Base-by-base conservation (phyloP, 208 protist species). In the Acanthamoeba healyi region DNA sequence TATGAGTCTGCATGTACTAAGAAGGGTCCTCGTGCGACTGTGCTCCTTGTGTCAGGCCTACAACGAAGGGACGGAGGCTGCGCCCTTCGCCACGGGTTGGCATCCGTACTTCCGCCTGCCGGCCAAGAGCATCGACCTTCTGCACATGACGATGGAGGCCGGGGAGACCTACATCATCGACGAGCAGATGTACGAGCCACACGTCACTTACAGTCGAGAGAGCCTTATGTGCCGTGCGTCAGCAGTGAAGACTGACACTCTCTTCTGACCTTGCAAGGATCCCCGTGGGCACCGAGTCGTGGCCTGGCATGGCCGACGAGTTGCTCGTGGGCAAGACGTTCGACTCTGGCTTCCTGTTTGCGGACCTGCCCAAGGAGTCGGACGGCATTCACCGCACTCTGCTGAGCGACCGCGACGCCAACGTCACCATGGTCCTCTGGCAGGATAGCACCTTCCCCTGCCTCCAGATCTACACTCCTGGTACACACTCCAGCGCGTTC, bases 381-480 rank as follows among this genome's bases (percentile, higher is more conserved):
- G 42, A 42, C 17, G 42, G 42, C 9, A 10, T 82, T 26, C 72
- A 54, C n/a, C 42, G 72, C 72, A 82, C 34, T 6, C 72, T 82
- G 17, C 34, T 42, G 22, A 7, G 38, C 38, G 34, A 42, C n/a
- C 10, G 5, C n/a, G 34, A 42, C 12, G 34, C 72, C 38, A 10
- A 15, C n/a, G 38, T 51, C 9, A 82, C 72, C 5, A 6, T 82
- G 24, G 72, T 82, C 9, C 42, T 82, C 38, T 82, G 72, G 72
- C 72, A 82, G 42, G 72, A 82, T 15, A 5, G 42, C 38, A 29
- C 72, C 72, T 82, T 54, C 42, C 72, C 72, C 19, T 82, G 42
- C 72, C 42, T 82, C 15, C 72, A 82, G 72, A 82, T 82, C 72
- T 82, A 82, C 72, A 82, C 72, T 9, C 72, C 72, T 6, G 22